phyloP scores from a whole-genome alignment of 768 basidiomycete species.

The Tulasnella sp. region DNA sequence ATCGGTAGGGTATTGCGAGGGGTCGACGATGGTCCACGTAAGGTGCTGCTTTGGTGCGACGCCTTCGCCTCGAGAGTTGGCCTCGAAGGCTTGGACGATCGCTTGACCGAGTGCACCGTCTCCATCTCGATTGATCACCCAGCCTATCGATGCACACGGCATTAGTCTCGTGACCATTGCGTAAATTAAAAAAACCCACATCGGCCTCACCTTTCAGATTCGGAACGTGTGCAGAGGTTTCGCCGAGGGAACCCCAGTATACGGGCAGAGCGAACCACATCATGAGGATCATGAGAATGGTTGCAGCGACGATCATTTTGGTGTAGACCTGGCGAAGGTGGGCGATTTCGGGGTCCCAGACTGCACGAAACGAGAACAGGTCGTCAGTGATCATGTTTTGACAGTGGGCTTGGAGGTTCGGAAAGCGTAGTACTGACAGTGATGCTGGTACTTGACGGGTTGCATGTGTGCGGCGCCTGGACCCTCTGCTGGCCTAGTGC shows the following conservation, averaged over 20 bases:
- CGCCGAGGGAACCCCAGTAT: conserved; percentile 14
- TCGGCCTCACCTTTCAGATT: not conserved
- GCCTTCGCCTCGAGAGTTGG: conserved; percentile 25
- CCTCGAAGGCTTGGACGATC: conserved; percentile 29
- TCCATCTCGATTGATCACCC: conserved; percentile 16
- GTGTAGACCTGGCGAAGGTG: conserved; percentile 11
- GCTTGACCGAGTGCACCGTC: conserved; percentile 21
- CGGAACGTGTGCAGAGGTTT: not conserved
- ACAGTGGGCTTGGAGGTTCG: not conserved
- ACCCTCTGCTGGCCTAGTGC: not conserved
- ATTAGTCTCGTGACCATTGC: not conserved
- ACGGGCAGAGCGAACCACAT: conserved; percentile 6
- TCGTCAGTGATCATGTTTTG: not conserved
- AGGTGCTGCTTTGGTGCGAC: not conserved
- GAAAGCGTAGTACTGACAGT: not conserved
- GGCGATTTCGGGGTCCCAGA: conserved; percentile 10
- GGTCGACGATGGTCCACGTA: conserved; percentile 6
- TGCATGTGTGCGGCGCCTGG: not conserved
- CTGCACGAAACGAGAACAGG: not conserved
- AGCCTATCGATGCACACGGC: not conserved
- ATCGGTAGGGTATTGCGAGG: not conserved
- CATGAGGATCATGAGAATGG: conserved; percentile 4
- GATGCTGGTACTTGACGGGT: conserved; percentile 2
- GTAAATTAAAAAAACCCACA: not conserved
- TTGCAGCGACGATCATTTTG: conserved; percentile 5